Evolutionary conservation across 2,329 filamentous ascomycete genomes (phyloP), one percentile per base, ranked within the genome.

Genomic region (Albifimbria verrucaria): DNA sequence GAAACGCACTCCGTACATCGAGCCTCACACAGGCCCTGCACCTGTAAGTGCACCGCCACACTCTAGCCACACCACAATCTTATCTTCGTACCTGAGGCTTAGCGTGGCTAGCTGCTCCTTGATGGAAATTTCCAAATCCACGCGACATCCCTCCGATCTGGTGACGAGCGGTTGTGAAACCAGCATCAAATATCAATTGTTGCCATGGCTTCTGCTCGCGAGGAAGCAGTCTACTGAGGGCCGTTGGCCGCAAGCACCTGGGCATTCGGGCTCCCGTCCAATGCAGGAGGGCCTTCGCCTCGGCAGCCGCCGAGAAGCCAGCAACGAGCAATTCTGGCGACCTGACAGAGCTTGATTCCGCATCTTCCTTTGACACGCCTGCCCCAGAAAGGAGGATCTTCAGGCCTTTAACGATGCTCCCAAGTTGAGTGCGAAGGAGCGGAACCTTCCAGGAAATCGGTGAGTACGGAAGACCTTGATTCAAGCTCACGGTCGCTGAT

Each of bases 271-370:
- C 62, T 22, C 54, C 53, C 17, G 59, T 61, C 22, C 48, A 61
- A 32, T 65, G 64, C 57, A 58, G 58, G 32, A 67, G 68, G 54
- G 71, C 77, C 67, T 78, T 74, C 62, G 72, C 72, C 53, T 81
- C 79, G n/a, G 77, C 74, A 45, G 68, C 73, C 55, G 71, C 71
- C 12, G 64, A 66, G 49, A 70, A 71, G 58, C 67, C 57, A 48
- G 41, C 58, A 9, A 41, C 59, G 24, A 48, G 39, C 32, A 48
- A 52, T 22, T 52, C 55, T 25, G 62, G 72, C 11, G 65, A 61
- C 32, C 66, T 81, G 41, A 62, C 67, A 46, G 80, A 83, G 55
- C 72, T 84, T 55, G 81, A 84, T 61, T 57, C 68, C 39, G 72
- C 76, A 28, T 81, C 80, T 49, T 76, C 78, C 26, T 73, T 83